Percentiles rank a stretch among this genome's conserved stretches.
phyloP scores from a whole-genome alignment of 805 yeast species.

The Cyberlindnera sargentensis region DNA sequence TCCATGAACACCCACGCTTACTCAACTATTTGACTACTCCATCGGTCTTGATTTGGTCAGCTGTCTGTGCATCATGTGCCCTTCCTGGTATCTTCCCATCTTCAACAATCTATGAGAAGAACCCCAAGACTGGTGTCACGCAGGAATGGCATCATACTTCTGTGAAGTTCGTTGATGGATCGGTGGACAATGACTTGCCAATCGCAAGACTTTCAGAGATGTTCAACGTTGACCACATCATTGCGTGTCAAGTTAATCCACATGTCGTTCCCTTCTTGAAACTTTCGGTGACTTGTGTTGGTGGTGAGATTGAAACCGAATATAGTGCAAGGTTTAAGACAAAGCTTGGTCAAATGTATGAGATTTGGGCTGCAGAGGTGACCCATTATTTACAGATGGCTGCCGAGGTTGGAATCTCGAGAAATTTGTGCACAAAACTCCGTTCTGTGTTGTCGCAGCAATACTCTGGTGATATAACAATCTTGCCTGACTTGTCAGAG shows the following conservation, averaged over 20 bases:
- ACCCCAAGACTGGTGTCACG: constrained; percentile 60
- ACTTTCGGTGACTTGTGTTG: constrained; percentile 57
- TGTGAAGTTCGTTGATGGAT: constrained; percentile 87
- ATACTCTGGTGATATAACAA: constrained; percentile 91
- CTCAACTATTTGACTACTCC: constrained; percentile 78
- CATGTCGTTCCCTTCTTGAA: constrained; percentile 87
- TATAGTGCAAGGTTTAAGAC: constrained; percentile 48
- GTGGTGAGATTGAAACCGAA: constrained; percentile 61
- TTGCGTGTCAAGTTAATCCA: constrained; percentile 96
- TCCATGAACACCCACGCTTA: constrained; percentile 85
- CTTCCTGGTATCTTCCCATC: constrained; percentile 90
- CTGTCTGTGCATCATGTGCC: constrained; percentile 90
- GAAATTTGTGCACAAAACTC: constrained; percentile 64
- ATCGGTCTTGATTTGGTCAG: constrained; percentile 77
- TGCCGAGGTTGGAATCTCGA: constrained; percentile 70
- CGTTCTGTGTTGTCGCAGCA: constrained; percentile 76
- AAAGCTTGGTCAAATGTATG: constrained; percentile 46
- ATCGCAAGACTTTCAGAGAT: constrained; percentile 85
- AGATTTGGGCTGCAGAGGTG: constrained; percentile 59
- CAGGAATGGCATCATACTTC: constrained; percentile 79
- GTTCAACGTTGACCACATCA: constrained; percentile 96
- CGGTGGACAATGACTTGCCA: constrained; percentile 92
- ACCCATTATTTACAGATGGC: constrained; percentile 70
- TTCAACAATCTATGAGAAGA: constrained; percentile 77
- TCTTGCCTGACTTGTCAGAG: constrained; percentile 66